Conservation (phyloP, 306 rosid species). For the Trifolium repens region DNA sequence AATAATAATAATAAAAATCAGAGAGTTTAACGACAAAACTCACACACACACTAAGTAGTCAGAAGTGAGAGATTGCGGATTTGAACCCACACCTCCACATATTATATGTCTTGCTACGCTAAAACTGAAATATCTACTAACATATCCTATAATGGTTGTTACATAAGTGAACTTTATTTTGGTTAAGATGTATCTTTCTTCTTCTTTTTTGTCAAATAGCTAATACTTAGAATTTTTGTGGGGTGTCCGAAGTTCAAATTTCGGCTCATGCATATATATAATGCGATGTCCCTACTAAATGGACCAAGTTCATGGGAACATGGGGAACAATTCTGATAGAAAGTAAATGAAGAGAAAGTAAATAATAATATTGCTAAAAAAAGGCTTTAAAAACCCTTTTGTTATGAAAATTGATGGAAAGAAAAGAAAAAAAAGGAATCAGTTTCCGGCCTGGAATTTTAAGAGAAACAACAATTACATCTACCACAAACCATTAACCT, state of each 20-base stretch:
- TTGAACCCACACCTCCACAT: too few relatives aligned
- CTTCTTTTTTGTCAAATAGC: too few relatives aligned
- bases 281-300: too few relatives aligned
- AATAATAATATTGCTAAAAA: not conserved
- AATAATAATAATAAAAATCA: too few relatives aligned
- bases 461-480: constrained; percentile 1
- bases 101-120: not conserved
- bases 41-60: too few relatives aligned
- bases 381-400: not conserved
- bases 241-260: too few relatives aligned
- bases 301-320: too few relatives aligned
- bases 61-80: too few relatives aligned
- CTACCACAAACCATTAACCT: constrained; percentile 3
- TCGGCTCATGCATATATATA: too few relatives aligned
- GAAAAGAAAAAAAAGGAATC: not conserved
- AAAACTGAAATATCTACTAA: constrained; percentile 23
- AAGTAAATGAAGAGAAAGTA: not conserved
- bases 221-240: too few relatives aligned
- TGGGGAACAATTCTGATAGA: too few relatives aligned
- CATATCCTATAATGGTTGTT: not conserved
- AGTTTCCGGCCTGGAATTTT: not conserved
- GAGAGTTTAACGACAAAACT: too few relatives aligned
- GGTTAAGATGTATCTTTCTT: not conserved
- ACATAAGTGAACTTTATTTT: constrained; percentile 1
- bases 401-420: not conserved